A percentile compares a stretch with the other conserved stretches of the same genome.
phyloP scores from a whole-genome alignment of 2,329 filamentous ascomycete genomes.

The Dactylellina haptotyla region DNA sequence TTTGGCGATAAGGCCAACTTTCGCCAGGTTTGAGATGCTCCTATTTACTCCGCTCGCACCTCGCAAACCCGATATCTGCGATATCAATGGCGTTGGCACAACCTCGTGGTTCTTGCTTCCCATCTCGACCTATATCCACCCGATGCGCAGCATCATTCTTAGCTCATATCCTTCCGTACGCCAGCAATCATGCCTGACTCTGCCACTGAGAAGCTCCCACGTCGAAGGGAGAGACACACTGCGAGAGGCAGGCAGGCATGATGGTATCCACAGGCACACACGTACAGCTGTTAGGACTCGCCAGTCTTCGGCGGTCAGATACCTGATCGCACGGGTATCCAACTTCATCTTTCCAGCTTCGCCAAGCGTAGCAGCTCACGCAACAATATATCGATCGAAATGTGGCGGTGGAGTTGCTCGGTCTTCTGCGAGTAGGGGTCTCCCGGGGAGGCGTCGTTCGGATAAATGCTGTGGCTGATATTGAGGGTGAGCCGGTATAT shows the following conservation, averaged over 20 bases:
- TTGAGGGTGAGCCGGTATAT: constrained; percentile 1
- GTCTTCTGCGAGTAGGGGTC: neutral
- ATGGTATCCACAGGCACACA: constrained; percentile 58
- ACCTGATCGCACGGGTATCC: constrained; percentile 91
- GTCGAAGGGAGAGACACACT: neutral
- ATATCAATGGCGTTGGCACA: constrained; percentile 88
- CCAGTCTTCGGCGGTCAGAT: constrained; percentile 93
- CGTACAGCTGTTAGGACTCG: constrained; percentile 86
- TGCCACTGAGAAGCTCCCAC: constrained; percentile 35
- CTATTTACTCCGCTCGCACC: constrained; percentile 82
- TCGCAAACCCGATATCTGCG: constrained; percentile 81
- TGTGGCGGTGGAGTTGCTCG: constrained; percentile 15
- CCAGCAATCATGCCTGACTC: neutral
- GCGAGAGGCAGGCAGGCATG: constrained; percentile 4
- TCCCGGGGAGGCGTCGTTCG: neutral
- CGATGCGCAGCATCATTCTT: constrained; percentile 58
- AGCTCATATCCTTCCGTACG: constrained; percentile 53
- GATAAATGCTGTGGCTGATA: constrained; percentile 21
- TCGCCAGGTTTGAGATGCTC: constrained; percentile 89
- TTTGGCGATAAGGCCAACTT: constrained; percentile 87
- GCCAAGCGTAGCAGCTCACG: constrained; percentile 25
- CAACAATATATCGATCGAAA: neutral
- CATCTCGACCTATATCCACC: constrained; percentile 77
- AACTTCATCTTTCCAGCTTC: constrained; percentile 78
- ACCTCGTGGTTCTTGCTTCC: constrained; percentile 97